Evolutionary conservation across 345 rosid genomes (phyloP), one percentile per base, ranked within the genome.

Genomic region (Murraya paniculata): DNA sequence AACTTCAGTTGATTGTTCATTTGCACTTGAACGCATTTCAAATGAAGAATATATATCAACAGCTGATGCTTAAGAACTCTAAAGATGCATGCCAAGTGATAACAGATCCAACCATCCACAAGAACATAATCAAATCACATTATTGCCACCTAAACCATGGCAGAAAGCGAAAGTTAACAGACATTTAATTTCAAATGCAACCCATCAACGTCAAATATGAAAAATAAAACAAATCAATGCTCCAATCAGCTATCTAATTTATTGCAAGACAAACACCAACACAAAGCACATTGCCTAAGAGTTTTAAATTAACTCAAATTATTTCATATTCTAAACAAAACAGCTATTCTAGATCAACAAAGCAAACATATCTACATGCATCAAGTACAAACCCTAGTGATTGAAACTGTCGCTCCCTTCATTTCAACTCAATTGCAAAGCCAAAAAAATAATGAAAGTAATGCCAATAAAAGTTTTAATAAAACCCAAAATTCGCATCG

Each of bases 21-120:
- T 73, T 4, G 81, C 74, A 60, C 62, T 72, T 1, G 71, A 65
- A 8, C 73, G 53, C 88, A 88, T 86, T 76, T 71, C 41, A 36
- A 73, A 11, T 13, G 57, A 59, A 68, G 31, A 22, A 76, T n/a
- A 18, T 36, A 14, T 1, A 57, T 16, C 22, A 36, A 36, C 10
- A 2, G 14, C 28, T 22, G 53, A 50, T 21, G 27, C 67, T 64
- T 70, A 18, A 22, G 9, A 80, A 76, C 38, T 28, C 68, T 4
- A 67, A 68, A 13, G 68, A 62, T 27, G 25, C 41, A 60, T 70
- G 36, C 8, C 62, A 45, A 70, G 0, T 53, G 22, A 31, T 6
- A 61, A 55, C 31, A 35, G 55, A 66, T 68, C 24, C 64, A 70
- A 62, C 33, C 18, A 76, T 41, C 68, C 33, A 75, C 6, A 50